A percentile compares a stretch with the other conserved stretches of the same genome.
phyloP scores from a whole-genome alignment of 768 basidiomycete genomes.

The Russula griseocarnosa region DNA sequence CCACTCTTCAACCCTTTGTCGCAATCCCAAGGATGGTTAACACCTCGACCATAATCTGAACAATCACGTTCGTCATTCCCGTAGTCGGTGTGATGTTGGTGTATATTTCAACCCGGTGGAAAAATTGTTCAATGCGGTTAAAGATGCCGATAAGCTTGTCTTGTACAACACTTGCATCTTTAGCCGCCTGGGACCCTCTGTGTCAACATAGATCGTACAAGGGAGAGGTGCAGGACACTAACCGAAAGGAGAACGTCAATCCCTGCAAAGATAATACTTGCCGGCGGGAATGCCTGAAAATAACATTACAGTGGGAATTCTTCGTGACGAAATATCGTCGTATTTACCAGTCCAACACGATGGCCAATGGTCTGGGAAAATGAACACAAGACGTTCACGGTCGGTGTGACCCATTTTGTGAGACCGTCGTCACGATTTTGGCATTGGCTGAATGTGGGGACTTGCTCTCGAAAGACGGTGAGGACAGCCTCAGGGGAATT shows the following conservation, averaged over 20 bases:
- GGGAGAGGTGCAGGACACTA: no score
- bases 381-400: neutral
- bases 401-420: constrained; percentile 1
- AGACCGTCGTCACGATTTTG: neutral
- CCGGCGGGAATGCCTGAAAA: neutral
- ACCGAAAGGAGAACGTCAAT: neutral
- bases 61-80: no score
- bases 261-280: neutral
- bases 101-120: no score
- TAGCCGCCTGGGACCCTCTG: no score
- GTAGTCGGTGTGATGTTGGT: no score
- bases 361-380: neutral
- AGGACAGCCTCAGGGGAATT: neutral
- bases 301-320: neutral
- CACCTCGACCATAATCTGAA: no score
- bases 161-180: no score
- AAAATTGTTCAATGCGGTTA: no score
- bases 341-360: neutral
- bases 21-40: no score
- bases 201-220: no score
- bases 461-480: neutral
- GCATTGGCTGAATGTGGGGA: neutral
- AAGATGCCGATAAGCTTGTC: no score
- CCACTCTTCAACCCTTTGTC: no score
- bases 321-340: neutral